These are phyloP conservation scores for Russula ochroleuca DNA, from an alignment of 768 basidiomycete genomes.

Conservation along the genomic window DNA sequence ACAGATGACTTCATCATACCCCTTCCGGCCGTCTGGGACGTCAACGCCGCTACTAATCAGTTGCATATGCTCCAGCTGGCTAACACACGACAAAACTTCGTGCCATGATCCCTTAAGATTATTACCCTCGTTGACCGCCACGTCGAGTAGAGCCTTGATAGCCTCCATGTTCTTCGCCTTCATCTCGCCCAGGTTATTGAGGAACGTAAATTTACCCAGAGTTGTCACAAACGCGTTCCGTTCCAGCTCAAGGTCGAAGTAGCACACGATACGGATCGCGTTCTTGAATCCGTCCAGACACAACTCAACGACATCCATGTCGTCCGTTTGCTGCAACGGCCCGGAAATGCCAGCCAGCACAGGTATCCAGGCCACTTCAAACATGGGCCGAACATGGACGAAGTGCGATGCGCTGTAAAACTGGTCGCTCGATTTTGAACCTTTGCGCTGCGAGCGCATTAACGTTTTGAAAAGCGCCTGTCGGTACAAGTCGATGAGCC, in stretches of 20 bases:
- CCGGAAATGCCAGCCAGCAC: constrained; percentile 94
- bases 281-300: constrained; percentile 95
- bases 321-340: constrained; percentile 92
- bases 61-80: constrained; percentile 98
- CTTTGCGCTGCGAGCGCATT: constrained; percentile 87
- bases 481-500: neutral
- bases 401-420: constrained; percentile 97
- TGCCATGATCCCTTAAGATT: constrained; percentile 94
- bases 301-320: constrained; percentile 84
- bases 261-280: constrained; percentile 94
- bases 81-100: constrained; percentile 94
- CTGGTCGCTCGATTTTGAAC: constrained; percentile 71
- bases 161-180: constrained; percentile 99
- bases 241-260: constrained; percentile 95
- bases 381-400: constrained; percentile 97
- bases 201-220: constrained; percentile 92
- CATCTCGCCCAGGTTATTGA: constrained; percentile 98
- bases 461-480: constrained; percentile 90
- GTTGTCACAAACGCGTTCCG: constrained; percentile 99
- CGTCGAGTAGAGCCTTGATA: constrained; percentile 89
- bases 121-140: constrained; percentile 96
- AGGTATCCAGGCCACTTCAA: constrained; percentile 98
- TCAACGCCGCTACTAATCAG: constrained; percentile 90
- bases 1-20: constrained; percentile 46
- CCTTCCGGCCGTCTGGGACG: constrained; percentile 74